Conservation (phyloP, 2,329 filamentous ascomycete genomes). For the Epichloe aotearoae region DNA sequence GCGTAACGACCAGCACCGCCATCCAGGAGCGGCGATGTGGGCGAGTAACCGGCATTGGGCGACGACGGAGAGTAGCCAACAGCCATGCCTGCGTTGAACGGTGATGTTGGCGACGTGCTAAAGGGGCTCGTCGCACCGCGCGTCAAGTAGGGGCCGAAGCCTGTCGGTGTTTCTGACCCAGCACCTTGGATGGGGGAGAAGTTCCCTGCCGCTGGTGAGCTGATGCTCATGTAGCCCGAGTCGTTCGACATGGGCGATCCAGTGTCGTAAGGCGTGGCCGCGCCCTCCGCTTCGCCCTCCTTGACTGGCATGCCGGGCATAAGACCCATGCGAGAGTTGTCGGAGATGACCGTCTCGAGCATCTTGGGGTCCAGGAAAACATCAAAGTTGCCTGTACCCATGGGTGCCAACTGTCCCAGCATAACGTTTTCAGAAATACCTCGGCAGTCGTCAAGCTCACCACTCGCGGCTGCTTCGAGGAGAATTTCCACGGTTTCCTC, state of each 20-base stretch:
- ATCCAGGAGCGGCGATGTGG: constrained; percentile 56
- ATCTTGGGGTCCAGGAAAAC: constrained; percentile 88
- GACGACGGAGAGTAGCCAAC: constrained; percentile 65
- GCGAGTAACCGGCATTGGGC: constrained; percentile 59
- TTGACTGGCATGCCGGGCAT: constrained; percentile 70
- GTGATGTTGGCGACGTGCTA: constrained; percentile 53
- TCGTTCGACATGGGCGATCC: constrained; percentile 62
- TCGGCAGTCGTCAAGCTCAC: constrained; percentile 93
- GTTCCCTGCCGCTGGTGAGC: constrained; percentile 48
- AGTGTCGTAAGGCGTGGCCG: constrained; percentile 87
- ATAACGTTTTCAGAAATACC: constrained; percentile 99
- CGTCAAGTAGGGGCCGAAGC: constrained; percentile 53
- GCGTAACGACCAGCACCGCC: constrained; percentile 39
- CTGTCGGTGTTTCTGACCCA: constrained; percentile 56
- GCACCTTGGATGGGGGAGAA: constrained; percentile 68
- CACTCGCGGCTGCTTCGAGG: constrained; percentile 84
- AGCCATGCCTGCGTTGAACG: constrained; percentile 42
- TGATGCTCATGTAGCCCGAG: constrained; percentile 50
- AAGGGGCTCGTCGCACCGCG: constrained; percentile 59
- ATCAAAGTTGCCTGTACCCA: constrained; percentile 94
- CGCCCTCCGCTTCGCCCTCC: constrained; percentile 62
- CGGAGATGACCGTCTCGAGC: constrained; percentile 87
- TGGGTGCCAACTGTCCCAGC: constrained; percentile 90
- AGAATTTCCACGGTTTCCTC: constrained; percentile 98
- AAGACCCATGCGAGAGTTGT: constrained; percentile 75